Conservation (phyloP, 2,329 filamentous ascomycete genomes). For the Pezicula carpinea region DNA sequence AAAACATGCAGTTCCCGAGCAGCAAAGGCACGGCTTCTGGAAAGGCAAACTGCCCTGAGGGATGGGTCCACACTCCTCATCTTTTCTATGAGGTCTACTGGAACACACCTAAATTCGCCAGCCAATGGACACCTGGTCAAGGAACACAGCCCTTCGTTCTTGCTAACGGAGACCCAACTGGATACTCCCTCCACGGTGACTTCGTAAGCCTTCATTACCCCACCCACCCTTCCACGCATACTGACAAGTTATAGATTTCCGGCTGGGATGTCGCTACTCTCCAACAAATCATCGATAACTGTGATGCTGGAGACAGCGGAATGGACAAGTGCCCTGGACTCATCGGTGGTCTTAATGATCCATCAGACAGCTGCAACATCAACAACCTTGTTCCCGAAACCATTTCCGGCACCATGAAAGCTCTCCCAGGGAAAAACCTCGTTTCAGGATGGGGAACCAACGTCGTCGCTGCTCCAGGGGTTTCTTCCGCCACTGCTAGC, state of each 20-base stretch:
- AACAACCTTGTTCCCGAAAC: slow-evolving; percentile 41
- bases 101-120: slow-evolving; percentile 62
- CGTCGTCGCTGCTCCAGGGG: slow-evolving; percentile 3
- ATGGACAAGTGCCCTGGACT: slow-evolving; percentile 61
- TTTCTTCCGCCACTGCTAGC: slow-evolving; percentile 7
- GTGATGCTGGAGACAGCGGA: slow-evolving; percentile 54
- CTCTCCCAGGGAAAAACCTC: slow-evolving; percentile 52
- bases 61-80: slow-evolving; percentile 64
- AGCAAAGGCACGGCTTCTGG: slow-evolving; percentile 15
- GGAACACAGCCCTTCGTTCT: slow-evolving; percentile 67
- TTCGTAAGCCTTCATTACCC: slow-evolving; percentile 40
- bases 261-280: slow-evolving; percentile 71
- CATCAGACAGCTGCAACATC: slow-evolving; percentile 45
- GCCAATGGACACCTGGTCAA: slow-evolving; percentile 57
- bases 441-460: slow-evolving; percentile 44
- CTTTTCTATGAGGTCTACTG: slow-evolving; percentile 87
- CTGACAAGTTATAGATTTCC: slow-evolving; percentile 57
- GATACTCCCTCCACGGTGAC: slow-evolving; percentile 74
- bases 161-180: slow-evolving; percentile 72
- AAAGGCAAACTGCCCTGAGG: slow-evolving; percentile 66
- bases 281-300: slow-evolving; percentile 66
- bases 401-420: slow-evolving; percentile 37
- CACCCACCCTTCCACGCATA: background rate
- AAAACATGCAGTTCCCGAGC: slow-evolving; percentile 73
- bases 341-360: slow-evolving; percentile 45